Evolutionary conservation across 345 rosid genomes (phyloP), one percentile per base, ranked within the genome.

Genomic region (Anastatica hierochuntica): DNA sequence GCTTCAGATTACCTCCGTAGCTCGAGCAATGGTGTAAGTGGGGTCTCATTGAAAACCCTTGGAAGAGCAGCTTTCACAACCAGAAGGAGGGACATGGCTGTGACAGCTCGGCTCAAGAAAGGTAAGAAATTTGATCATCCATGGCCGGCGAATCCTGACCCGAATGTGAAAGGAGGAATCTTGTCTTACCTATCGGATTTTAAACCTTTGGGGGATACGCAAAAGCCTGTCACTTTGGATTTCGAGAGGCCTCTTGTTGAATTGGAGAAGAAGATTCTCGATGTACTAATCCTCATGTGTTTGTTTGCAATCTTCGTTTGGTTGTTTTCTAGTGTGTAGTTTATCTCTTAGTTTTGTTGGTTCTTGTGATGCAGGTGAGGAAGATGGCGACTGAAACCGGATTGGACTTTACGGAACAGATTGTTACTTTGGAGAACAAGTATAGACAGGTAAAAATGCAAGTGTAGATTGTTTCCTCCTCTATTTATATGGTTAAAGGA

Each of bases 81-180:
- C 4, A 38, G 53, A 15, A 74, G 63, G 36, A 75, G 58, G 58
- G 74, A 54, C 39, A 62, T 67, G 0, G 19, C 64, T 4, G 77
- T 85, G 10, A 48, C 66, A 23, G 79, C 90, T 8, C 76, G 77
- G 76, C 62, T 78, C 44, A 79, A 85, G 78, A 92, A 83, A 74
- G 78, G 70, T 49, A 88, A 81, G 88, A 92, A 88, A 78, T 79
- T 82, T 10, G 96, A 87, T 31, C 78, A 83, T 61, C 96, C 98
- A 0, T 92, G 98, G 98, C 95, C 98, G 0, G 77, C 74, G 0
- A 76, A 88, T 78, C 85, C 95, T 19, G 98, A 92, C 75, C 94
- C 90, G 0, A 92, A 83, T 63, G 95, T 88, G 27, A 79, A 88
- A 62, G 98, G 97, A 17, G 96, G 95, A 48, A 60, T 85, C 55